Evolutionary conservation across 225 moss, liverwort and hornwort species (phyloP).

Genomic region (Anthoceros angustus): DNA sequence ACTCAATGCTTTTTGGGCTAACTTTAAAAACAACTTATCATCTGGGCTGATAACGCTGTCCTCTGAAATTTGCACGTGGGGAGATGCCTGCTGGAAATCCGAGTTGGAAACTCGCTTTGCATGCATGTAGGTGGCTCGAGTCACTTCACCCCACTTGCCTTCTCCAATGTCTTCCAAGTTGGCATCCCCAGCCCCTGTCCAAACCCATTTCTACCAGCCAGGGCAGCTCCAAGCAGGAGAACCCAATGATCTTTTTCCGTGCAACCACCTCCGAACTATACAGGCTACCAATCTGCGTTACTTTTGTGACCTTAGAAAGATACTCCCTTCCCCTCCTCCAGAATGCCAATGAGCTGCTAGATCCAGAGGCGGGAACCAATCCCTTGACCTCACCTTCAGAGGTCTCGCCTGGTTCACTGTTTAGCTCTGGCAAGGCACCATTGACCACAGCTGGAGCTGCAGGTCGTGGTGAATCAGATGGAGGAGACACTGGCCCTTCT

Average conservation of each 20-base stretch:
- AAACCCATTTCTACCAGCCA: constrained; percentile 39
- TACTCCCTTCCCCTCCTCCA: constrained; percentile 18
- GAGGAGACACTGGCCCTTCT: background rate
- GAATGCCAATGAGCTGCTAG: background rate
- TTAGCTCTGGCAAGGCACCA: constrained; percentile 30
- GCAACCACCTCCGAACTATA: constrained; percentile 19
- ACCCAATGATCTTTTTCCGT: constrained; percentile 26
- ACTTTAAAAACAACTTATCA: constrained; percentile 21
- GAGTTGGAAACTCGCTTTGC: constrained; percentile 17
- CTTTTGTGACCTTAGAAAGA: constrained; percentile 17
- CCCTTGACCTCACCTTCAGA: background rate
- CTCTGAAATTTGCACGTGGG: background rate
- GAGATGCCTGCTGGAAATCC: constrained; percentile 13
- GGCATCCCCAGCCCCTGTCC: background rate
- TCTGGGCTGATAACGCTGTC: constrained; percentile 32
- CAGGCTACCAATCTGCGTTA: constrained; percentile 12
- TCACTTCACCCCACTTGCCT: constrained; percentile 7
- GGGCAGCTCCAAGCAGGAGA: constrained; percentile 35
- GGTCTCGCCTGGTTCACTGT: background rate
- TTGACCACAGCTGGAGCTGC: background rate
- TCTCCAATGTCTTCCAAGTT: constrained; percentile 6
- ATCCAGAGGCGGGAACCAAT: background rate
- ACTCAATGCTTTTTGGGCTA: constrained; percentile 22
- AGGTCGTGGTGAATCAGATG: background rate
- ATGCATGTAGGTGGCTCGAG: constrained; percentile 12